Evolutionary conservation across 2,329 filamentous ascomycete genomes (phyloP), one percentile per base, ranked within the genome.

Genomic region (Coleophoma crateriformis): DNA sequence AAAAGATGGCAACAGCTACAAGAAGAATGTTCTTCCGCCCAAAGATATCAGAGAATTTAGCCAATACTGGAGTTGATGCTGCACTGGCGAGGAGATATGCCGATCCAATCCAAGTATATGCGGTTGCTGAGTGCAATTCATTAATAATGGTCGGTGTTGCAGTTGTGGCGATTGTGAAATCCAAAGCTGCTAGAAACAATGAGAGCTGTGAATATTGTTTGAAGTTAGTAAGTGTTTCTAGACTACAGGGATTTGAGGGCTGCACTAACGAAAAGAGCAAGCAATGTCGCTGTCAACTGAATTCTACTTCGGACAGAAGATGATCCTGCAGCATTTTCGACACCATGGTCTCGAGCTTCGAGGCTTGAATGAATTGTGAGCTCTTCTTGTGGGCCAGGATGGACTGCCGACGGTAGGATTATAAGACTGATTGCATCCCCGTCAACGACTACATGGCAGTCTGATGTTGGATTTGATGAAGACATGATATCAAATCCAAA

Each of bases 41-140:
- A 68, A 79, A 85, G 50, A 86, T 84, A 56, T 86, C 82, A 43
- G 78, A 81, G 22, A 84, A 67, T 57, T 84, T 83, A 27, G 79
- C 80, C 78, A 59, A 58, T 79, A 76, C 27, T 78, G 70, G 1
- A 77, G 78, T 51, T 76, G 77, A 7, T 87, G 66, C 0, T 83
- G 84, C 34, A 77, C 67, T 45, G 68, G 64, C 43, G 41, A 42
- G 39, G 50, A 48, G 52, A 54, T 76, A 78, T 11, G 73, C 70
- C 15, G 68, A 70, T n/a, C 75, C 75, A 38, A 79, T 71, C 76
- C 76, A 79, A 4, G 71, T 72, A 53, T 77, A 78, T n/a, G 71
- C 74, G 11, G 53, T 60, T 1, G 68, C 61, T 7, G 71, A 73
- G 22, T 73, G 61, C 55, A 69, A 66, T 15, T 65, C 59, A 51